Conservation (phyloP, 139 green algal species). For the Picochlorum sp. region DNA sequence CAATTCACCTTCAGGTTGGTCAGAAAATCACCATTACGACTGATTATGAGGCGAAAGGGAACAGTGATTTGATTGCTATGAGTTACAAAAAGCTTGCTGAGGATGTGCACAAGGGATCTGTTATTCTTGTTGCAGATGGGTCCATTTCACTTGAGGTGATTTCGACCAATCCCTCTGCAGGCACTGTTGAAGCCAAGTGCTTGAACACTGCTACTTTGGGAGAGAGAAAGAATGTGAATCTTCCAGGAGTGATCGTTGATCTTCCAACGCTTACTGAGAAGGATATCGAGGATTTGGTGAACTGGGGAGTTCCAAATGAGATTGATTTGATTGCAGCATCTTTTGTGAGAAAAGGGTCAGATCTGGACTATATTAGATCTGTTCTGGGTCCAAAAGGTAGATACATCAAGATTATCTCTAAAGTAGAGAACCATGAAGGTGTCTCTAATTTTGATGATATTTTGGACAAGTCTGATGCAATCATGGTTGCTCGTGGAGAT, state of each 20-base stretch:
- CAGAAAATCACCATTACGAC: constrained; percentile 88
- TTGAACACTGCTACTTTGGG: constrained; percentile 93
- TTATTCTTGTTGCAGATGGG: constrained; percentile 90
- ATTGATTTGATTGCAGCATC: constrained; percentile 98
- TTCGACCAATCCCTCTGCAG: constrained; percentile 54
- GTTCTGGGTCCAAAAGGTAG: constrained; percentile 71
- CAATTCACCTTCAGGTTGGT: constrained; percentile 61
- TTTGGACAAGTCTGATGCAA: constrained; percentile 72
- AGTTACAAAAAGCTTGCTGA: constrained; percentile 81
- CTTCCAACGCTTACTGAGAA: constrained; percentile 94
- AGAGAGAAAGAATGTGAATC: constrained; percentile 97
- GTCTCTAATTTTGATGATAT: constrained; percentile 95
- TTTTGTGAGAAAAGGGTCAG: constrained; percentile 92
- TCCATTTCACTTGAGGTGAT: constrained; percentile 92
- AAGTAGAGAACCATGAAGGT: constrained; percentile 97
- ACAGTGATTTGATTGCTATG: constrained; percentile 76
- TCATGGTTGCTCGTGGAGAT: constrained; percentile 89
- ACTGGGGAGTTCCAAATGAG: constrained; percentile 94
- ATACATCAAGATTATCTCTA: constrained; percentile 90
- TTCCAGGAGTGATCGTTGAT: constrained; percentile 94
- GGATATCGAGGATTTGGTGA: constrained; percentile 84
- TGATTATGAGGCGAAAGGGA: constrained; percentile 79
- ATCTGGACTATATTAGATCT: constrained; percentile 79
- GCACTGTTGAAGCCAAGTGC: constrained; percentile 66
- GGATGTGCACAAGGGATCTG: constrained; percentile 75